phyloP scores from a whole-genome alignment of 163 green algal genomes.

The Chlamydomonas reinhardtii region DNA sequence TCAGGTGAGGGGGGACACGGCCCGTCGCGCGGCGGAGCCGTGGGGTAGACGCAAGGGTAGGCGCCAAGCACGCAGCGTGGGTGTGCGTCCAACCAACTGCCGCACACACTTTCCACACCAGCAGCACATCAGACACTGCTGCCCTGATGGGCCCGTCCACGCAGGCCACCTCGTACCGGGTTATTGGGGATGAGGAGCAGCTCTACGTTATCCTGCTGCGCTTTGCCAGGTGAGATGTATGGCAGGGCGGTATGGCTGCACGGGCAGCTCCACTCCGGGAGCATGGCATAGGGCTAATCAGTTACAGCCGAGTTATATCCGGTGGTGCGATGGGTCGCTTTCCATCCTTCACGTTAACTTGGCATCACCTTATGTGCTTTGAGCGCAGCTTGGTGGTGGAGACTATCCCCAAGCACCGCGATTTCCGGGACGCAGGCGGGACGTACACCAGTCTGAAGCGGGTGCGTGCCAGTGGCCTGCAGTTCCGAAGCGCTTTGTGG shows the following conservation, averaged over 20 bases:
- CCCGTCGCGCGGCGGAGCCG: background rate
- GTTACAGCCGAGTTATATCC: too few relatives aligned
- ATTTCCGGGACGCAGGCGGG: conserved; percentile 56
- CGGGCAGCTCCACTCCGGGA: background rate
- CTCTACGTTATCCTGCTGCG: conserved; percentile 90
- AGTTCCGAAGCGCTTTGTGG: too few relatives aligned
- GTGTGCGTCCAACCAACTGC: too few relatives aligned
- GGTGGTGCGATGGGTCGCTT: too few relatives aligned
- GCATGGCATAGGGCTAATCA: too few relatives aligned
- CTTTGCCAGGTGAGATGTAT: conserved; percentile 70
- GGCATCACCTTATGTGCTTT: background rate
- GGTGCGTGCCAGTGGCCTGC: conserved; percentile 40
- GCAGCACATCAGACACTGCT: too few relatives aligned
- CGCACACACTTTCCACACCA: too few relatives aligned
- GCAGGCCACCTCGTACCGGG: conserved; percentile 79
- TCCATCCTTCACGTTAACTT: too few relatives aligned
- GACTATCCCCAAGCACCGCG: conserved; percentile 82
- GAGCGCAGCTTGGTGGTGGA: conserved; percentile 83
- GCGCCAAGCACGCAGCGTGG: too few relatives aligned
- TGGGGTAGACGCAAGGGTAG: too few relatives aligned
- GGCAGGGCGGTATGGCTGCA: too few relatives aligned
- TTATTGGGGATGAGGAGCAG: conserved; percentile 75
- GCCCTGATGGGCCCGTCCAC: too few relatives aligned
- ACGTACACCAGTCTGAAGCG: conserved; percentile 61
- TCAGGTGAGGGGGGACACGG: conserved; percentile 58